Evolutionary conservation across 345 rosid species (phyloP), one percentile per base, ranked within the genome.

Genomic region (Erucastrum elatum): DNA sequence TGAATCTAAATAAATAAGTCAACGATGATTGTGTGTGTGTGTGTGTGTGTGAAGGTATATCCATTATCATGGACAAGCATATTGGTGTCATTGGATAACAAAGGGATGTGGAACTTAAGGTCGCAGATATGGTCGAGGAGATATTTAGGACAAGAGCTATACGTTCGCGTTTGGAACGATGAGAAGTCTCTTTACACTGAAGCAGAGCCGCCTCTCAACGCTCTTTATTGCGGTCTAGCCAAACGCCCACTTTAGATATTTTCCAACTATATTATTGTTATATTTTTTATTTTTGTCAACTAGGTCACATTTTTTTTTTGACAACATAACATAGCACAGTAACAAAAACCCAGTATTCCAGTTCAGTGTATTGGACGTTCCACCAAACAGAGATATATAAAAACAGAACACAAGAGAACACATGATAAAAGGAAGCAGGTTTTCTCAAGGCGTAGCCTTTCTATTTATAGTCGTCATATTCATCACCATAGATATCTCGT

Each of bases 31-130:
- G 70, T 64, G 70, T 66, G 66, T 55, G 13, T 39, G 68, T 67
- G 91, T 34, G 70, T 64, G 70, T 66, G 66, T 55, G 13, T 39
- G 68, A 69, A 94, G 98, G 93, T 88, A 39, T 90, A 87, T 77
- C 97, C 93, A 15, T 7, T 29, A 4, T 86, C 92, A 3, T 94
- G 98, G 97, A 90, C 85, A 11, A 90, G 88, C 34, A 72, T 92
- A 29, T 41, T 87, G 74, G 88, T 92, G 68, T 85, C 98, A 25
- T 25, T 92, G 70, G 97, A 92, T 89, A 92, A 92, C 87, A 91
- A 91, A 80, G 98, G 97, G 0, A 90, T 90, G 95, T 92, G 98
- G 96, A 92, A 92, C 77, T 84, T 90, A 83, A 87, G 95, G 86
- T 90, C 95, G 1, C 97, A 90, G 68, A 80, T 82, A 31, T 92